These are phyloP conservation scores for Nicotiana tabacum DNA, from an alignment of 257 asterid species.

Conservation along the genomic window DNA sequence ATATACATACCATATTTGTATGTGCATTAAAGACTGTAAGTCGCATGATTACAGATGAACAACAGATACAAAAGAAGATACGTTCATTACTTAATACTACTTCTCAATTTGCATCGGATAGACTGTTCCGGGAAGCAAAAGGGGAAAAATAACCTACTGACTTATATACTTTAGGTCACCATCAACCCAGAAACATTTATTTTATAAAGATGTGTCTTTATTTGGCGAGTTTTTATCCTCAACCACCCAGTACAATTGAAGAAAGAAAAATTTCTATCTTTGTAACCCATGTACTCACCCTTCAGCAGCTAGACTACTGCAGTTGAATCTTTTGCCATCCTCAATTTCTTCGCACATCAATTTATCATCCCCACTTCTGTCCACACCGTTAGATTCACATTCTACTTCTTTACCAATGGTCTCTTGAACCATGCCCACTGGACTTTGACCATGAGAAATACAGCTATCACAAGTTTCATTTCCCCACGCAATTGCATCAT, in stretches of 20 bases:
- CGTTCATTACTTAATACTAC: neutral
- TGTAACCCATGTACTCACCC: conserved; percentile 2
- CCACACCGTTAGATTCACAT: conserved; percentile 26
- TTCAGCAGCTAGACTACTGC: conserved; percentile 2
- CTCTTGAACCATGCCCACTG: conserved; percentile 21
- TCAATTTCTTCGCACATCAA: neutral
- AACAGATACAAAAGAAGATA: neutral
- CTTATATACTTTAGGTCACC: neutral
- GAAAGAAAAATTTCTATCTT: neutral
- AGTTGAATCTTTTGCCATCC: neutral
- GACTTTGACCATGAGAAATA: conserved; percentile 19
- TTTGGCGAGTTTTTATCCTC: neutral
- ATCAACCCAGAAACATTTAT: neutral
- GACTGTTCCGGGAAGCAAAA: neutral
- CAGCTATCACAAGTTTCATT: conserved; percentile 28
- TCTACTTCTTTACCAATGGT: conserved; percentile 21
- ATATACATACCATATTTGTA: neutral
- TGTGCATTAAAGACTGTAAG: neutral
- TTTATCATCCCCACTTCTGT: neutral
- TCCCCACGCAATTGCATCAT: conserved; percentile 22
- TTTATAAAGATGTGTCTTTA: neutral
- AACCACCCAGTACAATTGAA: neutral
- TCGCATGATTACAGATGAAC: neutral
- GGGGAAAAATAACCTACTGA: neutral
- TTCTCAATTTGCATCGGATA: neutral